phyloP scores from a whole-genome alignment of 352 stramenopile genomes.

The Pythium plurisporium region DNA sequence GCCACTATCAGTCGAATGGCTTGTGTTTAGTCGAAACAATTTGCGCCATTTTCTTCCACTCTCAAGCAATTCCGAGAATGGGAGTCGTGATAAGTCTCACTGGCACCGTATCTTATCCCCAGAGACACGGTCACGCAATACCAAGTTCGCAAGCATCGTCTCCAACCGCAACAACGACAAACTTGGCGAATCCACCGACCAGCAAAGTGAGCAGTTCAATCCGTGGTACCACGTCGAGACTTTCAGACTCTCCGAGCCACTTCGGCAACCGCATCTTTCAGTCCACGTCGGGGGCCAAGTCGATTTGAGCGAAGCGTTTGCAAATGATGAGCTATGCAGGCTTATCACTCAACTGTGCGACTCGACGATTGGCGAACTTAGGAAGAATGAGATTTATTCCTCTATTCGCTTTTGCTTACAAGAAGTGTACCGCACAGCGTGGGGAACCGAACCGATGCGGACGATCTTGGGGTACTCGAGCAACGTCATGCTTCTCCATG shows the following conservation, averaged over 20 bases:
- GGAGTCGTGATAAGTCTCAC: not conserved
- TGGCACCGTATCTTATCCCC: slow-evolving; percentile 40
- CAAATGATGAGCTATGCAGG: slow-evolving; percentile 30
- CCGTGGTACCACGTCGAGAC: slow-evolving; percentile 61
- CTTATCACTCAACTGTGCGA: slow-evolving; percentile 27
- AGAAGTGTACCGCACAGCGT: slow-evolving; percentile 62
- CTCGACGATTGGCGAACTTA: slow-evolving; percentile 4
- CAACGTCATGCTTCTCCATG: slow-evolving; percentile 70
- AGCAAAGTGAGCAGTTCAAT: slow-evolving; percentile 37
- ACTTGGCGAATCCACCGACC: slow-evolving; percentile 34
- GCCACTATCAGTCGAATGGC: slow-evolving; percentile 42
- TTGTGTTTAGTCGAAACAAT: slow-evolving; percentile 48
- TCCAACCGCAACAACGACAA: slow-evolving; percentile 35
- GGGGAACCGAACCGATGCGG: slow-evolving; percentile 42
- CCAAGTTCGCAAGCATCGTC: slow-evolving; percentile 26
- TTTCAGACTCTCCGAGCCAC: slow-evolving; percentile 46
- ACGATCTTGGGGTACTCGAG: slow-evolving; percentile 39
- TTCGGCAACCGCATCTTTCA: slow-evolving; percentile 41
- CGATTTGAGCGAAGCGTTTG: slow-evolving; percentile 42
- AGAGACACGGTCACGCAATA: slow-evolving; percentile 34
- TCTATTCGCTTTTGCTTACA: slow-evolving; percentile 47
- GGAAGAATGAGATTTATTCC: slow-evolving; percentile 1
- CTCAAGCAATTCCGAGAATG: not conserved
- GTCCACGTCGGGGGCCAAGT: slow-evolving; percentile 64
- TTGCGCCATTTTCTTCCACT: slow-evolving; percentile 23